Evolutionary conservation across 2,329 filamentous ascomycete species (phyloP).

Genomic region (Phialemonium atrogriseum): DNA sequence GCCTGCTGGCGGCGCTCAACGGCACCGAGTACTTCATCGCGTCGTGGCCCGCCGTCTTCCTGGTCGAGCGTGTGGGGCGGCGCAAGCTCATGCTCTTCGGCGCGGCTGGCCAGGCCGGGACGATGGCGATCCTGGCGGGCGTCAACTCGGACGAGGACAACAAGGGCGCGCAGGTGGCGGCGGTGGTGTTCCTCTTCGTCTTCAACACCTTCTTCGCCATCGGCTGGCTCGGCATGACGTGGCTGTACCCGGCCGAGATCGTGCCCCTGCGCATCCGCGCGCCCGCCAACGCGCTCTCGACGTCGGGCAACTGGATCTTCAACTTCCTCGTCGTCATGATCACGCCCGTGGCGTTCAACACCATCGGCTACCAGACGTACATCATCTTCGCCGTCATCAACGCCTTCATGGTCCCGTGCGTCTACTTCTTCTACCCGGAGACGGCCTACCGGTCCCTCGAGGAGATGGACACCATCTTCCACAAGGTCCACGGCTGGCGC

Average conservation of each 20-base stretch:
- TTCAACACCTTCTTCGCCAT: slow-evolving; percentile 64
- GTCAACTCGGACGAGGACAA: slow-evolving; percentile 48
- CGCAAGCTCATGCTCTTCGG: slow-evolving; percentile 37
- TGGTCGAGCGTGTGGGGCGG: slow-evolving; percentile 37
- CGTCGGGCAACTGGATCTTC: slow-evolving; percentile 50
- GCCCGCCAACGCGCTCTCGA: slow-evolving; percentile 45
- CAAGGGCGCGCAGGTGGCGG: slow-evolving; percentile 28
- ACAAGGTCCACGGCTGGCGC: slow-evolving; percentile 38
- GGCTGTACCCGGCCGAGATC: slow-evolving; percentile 48
- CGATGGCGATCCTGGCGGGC: slow-evolving; percentile 60
- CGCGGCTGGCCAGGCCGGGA: slow-evolving; percentile 47
- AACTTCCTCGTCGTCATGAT: slow-evolving; percentile 49
- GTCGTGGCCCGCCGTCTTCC: slow-evolving; percentile 45
- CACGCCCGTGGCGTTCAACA: slow-evolving; percentile 54
- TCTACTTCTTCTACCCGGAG: slow-evolving; percentile 58
- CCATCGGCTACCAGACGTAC: slow-evolving; percentile 40
- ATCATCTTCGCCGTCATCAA: slow-evolving; percentile 61
- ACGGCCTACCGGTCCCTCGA: slow-evolving; percentile 56
- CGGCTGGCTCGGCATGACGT: slow-evolving; percentile 56
- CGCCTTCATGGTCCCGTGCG: slow-evolving; percentile 45
- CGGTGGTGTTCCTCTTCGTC: slow-evolving; percentile 58
- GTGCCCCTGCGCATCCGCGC: slow-evolving; percentile 39
- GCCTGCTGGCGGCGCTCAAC: slow-evolving; percentile 42
- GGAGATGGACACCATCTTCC: slow-evolving; percentile 59
- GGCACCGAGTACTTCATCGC: slow-evolving; percentile 49